Evolutionary conservation across 176 grass and related monocot genomes (phyloP), one percentile per base, ranked within the genome.

Genomic region (Bolboschoenus planiculmis): DNA sequence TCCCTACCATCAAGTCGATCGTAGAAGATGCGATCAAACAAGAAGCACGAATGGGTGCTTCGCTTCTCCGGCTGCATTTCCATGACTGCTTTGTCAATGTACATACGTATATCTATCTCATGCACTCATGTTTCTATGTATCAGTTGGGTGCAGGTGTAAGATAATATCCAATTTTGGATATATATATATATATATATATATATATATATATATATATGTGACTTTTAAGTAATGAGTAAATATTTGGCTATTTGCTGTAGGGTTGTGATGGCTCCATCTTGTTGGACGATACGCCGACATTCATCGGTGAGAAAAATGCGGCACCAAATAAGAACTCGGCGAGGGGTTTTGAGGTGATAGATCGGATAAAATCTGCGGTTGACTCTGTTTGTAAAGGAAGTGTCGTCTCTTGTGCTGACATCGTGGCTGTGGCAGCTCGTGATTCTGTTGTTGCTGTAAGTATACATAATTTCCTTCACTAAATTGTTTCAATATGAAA

Each of bases 51-150:
- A 90, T 93, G 91, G 94, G 94, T 6, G 94, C 89, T n/a, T 97
- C 91, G 26, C 89, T 97, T 39, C 87, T 97, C 39, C 87, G 91
- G 42, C 2, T 97, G 36, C 94, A 91, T 84, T 97, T 97, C 83
- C 93, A 97, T 79, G 91, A 97, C 84, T 97, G 91, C 78, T 97
- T 93, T 83, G 91, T 89, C 79, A 87, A 91, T n/a, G 90, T 93
- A 86, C 40, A 21, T 44, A 33, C 2, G 1, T 0, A 33, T 43
- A n/a, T 9, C 18, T 60, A 58, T 2, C 29, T 54, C 3, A n/a
- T 64, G 13, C n/a, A n/a, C n/a, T n/a, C n/a, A n/a, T 70, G 35
- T 23, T 40, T 42, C 18, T 5, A n/a, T 70, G 4, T 42, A 40
- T 70, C 20, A 70, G 21, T 11, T 59, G 8, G 14, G 5, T 34